Percentiles rank a stretch among this genome's conserved stretches.
phyloP scores from a whole-genome alignment of 1,139 yeast genomes.

The Debaryomyces coudertii region DNA sequence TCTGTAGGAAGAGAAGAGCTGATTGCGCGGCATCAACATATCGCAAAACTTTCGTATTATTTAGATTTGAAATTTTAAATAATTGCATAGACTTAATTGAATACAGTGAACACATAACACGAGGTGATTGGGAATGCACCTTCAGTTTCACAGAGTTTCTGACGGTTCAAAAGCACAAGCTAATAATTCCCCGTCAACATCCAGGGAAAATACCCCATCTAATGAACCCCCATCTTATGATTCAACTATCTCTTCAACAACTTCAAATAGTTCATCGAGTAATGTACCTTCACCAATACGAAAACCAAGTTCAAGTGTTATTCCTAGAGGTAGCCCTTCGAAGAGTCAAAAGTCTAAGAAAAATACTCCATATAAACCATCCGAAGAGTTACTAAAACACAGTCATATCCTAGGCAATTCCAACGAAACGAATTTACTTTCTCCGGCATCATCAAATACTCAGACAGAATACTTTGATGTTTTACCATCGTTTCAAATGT shows the following conservation, averaged over 20 bases:
- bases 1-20: not conserved
- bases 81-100: not conserved
- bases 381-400: conserved; percentile 39
- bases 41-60: not conserved
- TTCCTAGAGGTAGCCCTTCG: not conserved
- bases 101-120: not conserved
- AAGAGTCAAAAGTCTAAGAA: not conserved
- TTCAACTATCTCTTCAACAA: conserved; percentile 9
- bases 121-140: conserved; percentile 8
- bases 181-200: not conserved
- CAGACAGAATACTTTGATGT: conserved; percentile 56
- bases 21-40: conserved; percentile 3
- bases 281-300: not conserved
- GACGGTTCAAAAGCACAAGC: not conserved
- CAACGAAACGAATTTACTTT: conserved; percentile 23
- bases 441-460: conserved; percentile 31
- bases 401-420: conserved; percentile 29
- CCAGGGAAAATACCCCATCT: conserved; percentile 4
- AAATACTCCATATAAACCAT: conserved; percentile 38
- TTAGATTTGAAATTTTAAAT: too few relatives aligned
- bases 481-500: conserved; percentile 67
- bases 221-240: conserved; percentile 17
- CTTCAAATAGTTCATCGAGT: not conserved
- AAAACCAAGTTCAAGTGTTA: not conserved
- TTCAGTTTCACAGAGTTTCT: conserved; percentile 2